A percentile compares a stretch with the other conserved stretches of the same genome.
phyloP scores from a whole-genome alignment of 1,284 basidiomycete genomes.

The Fomitopsis palustris region DNA sequence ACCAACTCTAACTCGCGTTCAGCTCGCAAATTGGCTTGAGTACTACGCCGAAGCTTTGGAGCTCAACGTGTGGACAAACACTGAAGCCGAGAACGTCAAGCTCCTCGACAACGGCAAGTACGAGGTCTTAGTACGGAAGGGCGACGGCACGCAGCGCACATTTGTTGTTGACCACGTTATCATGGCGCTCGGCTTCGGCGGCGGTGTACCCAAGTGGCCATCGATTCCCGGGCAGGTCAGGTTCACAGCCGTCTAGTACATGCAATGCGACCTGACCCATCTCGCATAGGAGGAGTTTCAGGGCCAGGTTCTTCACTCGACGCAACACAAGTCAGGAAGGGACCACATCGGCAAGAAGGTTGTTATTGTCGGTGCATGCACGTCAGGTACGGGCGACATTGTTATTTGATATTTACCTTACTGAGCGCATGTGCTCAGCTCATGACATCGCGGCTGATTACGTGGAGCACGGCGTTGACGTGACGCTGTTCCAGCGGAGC shows the following conservation, averaged over 20 bases:
- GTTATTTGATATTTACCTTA: background rate
- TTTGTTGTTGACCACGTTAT: conserved; percentile 58
- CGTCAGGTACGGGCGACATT: conserved; percentile 32
- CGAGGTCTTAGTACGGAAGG: conserved; percentile 46
- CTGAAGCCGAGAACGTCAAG: conserved; percentile 31
- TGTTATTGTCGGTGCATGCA: conserved; percentile 46
- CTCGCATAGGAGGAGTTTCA: conserved; percentile 36
- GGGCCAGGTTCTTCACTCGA: conserved; percentile 41
- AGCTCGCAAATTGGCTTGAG: conserved; percentile 71
- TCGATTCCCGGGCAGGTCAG: conserved; percentile 39
- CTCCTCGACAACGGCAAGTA: conserved; percentile 51
- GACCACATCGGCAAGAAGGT: conserved; percentile 45
- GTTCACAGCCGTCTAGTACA: background rate
- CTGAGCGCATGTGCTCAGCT: conserved; percentile 13
- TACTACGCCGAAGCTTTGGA: conserved; percentile 62
- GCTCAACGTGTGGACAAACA: conserved; percentile 61
- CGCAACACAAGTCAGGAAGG: conserved; percentile 34
- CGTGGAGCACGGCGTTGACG: conserved; percentile 44
- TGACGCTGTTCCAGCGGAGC: conserved; percentile 62
- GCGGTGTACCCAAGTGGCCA: conserved; percentile 46
- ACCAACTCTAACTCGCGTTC: conserved; percentile 5
- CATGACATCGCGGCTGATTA: conserved; percentile 45
- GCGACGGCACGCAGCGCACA: conserved; percentile 38
- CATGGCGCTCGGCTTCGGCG: conserved; percentile 59
- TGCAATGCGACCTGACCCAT: background rate